Base-by-base conservation (phyloP, 768 basidiomycete genomes). In the Coprinellus micaceus region DNA sequence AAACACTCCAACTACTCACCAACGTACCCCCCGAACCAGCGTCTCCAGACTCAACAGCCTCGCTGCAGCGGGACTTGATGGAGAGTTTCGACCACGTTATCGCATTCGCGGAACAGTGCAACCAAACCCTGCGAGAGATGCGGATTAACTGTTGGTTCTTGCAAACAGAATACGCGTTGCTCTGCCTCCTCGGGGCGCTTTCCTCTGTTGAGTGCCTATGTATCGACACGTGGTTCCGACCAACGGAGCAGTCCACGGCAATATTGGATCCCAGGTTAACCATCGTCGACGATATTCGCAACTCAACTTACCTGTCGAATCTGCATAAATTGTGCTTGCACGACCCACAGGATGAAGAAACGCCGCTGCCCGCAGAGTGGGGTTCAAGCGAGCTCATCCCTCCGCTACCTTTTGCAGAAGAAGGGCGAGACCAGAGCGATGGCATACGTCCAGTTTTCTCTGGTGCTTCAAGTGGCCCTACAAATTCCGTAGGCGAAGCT, bases 221-320 rank as follows among this genome's bases (percentile, higher is more conserved):
- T 25, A 26, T 49, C 47, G 47, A 49, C 21, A 49, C 47, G 13
- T 49, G 47, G 47, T 49, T 49, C 47, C 47, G 26, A 28, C 47
- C 36, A 17, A 17, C 36, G 36, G 9, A 37, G 36, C 36, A 9
- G 9, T 17, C 17, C 36, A 9, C 17, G 9, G 36, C 9, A 37
- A 17, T 9, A 37, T 17, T 9, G 36, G 36, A 9, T 17, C 36
- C 17, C 36, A 37, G 17, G 9, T 17, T 37, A n/a, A n/a, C n/a
- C 17, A 17, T 37, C 36, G 36, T 37, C 36, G 36, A 37, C 41
- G 21, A 44, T 7, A 9, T 44, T 7, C 41, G 21, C 17, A 28
- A 49, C 2, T 49, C 47, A 15, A 49, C 21, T 2, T 49, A 30
- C 26, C 47, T 49, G 10, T 28, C 47, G 15, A 33, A 49, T 17